phyloP scores from a whole-genome alignment of 257 asterid genomes.

The Solanum sejunctum region DNA sequence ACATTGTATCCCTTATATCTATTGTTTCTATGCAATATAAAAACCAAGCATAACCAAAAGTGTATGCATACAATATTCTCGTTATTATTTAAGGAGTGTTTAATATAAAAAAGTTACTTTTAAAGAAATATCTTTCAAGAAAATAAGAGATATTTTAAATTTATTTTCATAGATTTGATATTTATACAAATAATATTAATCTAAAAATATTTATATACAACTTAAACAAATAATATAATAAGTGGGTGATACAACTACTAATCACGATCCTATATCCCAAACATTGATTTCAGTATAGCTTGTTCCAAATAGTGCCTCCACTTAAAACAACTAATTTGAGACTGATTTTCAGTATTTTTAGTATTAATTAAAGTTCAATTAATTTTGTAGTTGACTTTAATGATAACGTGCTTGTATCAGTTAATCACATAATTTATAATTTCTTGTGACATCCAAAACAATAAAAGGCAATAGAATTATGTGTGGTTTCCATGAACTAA shows the following conservation, averaged over 20 bases:
- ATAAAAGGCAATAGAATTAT: neutral
- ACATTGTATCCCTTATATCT: neutral
- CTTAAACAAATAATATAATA: neutral
- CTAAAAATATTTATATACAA: neutral
- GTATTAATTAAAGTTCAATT: neutral
- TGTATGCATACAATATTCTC: neutral
- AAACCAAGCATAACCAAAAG: neutral
- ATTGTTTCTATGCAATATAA: neutral
- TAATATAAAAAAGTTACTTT: too few relatives aligned
- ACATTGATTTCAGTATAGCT: neutral
- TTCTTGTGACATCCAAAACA: neutral
- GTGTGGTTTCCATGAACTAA: neutral
- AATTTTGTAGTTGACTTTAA: neutral
- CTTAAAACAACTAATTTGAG: neutral
- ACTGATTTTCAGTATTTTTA: neutral
- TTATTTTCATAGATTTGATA: too few relatives aligned
- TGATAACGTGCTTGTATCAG: neutral
- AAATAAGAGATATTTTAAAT: too few relatives aligned
- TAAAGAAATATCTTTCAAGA: too few relatives aligned
- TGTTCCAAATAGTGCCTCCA: neutral
- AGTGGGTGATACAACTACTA: neutral
- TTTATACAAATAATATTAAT: neutral
- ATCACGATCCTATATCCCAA: neutral
- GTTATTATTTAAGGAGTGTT: neutral
- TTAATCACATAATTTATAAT: neutral